These are phyloP conservation scores for Leishmania aethiopica DNA, from an alignment of 208 protist species.

Conservation along the genomic window DNA sequence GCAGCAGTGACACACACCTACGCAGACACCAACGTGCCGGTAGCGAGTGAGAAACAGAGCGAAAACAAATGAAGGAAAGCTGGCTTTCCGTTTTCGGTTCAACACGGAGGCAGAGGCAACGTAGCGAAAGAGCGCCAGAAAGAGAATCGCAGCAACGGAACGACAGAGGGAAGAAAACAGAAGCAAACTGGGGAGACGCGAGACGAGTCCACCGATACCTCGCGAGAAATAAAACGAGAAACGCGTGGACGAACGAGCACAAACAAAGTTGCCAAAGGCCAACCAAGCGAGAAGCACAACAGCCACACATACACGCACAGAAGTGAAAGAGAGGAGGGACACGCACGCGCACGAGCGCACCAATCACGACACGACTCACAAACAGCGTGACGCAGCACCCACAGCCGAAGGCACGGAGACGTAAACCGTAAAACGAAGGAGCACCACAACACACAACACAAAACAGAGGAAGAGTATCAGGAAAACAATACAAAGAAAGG, in stretches of 20 bases:
- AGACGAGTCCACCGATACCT: too few species aligned
- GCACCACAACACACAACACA: not conserved
- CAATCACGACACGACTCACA: not conserved
- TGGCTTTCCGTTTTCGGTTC: not conserved
- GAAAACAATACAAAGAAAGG: constrained; percentile 14
- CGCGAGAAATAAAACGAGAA: too few species aligned
- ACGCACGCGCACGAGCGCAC: not conserved
- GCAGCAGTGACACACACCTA: not conserved
- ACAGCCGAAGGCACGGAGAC: not conserved
- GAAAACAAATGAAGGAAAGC: not conserved
- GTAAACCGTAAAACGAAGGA: constrained; percentile 6
- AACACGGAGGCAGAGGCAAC: not conserved
- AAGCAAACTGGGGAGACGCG: not conserved
- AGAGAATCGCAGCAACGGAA: constrained; percentile 7
- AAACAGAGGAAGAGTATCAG: constrained; percentile 12
- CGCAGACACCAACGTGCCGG: not conserved
- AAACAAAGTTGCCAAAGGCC: too few species aligned
- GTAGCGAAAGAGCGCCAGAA: not conserved
- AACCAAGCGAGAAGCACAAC: not conserved
- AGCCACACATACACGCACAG: not conserved
- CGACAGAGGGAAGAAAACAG: not conserved
- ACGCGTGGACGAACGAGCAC: too few species aligned
- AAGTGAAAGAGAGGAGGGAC: not conserved
- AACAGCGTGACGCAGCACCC: not conserved
- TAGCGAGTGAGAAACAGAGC: not conserved